Conservation (phyloP, 1,284 basidiomycete genomes). For the Inonotus hispidus region DNA sequence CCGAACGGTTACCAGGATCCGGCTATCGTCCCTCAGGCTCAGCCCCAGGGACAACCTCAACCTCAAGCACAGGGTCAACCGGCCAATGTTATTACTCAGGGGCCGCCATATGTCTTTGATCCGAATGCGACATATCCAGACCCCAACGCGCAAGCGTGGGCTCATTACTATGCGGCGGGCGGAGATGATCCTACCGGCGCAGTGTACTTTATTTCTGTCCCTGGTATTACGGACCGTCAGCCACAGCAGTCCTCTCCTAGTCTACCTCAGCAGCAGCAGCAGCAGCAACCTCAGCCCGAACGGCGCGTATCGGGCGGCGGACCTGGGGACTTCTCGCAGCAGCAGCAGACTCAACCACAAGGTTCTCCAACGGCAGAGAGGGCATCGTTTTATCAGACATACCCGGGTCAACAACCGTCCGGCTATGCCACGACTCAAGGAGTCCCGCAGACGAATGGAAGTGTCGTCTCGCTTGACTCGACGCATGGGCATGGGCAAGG, state of each 20-base stretch:
- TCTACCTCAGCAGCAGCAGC: slow-evolving; percentile 13
- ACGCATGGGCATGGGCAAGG: slow-evolving; percentile 1
- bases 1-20: slow-evolving; percentile 22
- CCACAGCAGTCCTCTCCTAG: slow-evolving; percentile 16
- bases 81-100: slow-evolving; percentile 27
- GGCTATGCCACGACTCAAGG: not conserved
- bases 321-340: slow-evolving; percentile 13
- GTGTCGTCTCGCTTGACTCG: not conserved
- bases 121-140: slow-evolving; percentile 61
- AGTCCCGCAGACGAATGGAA: slow-evolving; percentile 2
- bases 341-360: slow-evolving; percentile 5
- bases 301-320: not conserved
- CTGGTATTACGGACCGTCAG: slow-evolving; percentile 52
- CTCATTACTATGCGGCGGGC: slow-evolving; percentile 71
- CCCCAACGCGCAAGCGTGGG: slow-evolving; percentile 75
- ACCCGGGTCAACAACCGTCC: not conserved
- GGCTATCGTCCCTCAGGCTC: slow-evolving; percentile 15
- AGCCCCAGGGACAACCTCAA: slow-evolving; percentile 23
- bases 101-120: slow-evolving; percentile 68
- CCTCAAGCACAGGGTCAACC: slow-evolving; percentile 23
- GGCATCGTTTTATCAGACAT: slow-evolving; percentile 2
- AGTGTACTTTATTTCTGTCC: slow-evolving; percentile 71
- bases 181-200: slow-evolving; percentile 63
- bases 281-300: slow-evolving; percentile 5
- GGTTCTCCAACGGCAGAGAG: slow-evolving; percentile 6